Base-by-base conservation (phyloP, 2,329 filamentous ascomycete species). In the Pseudogymnoascus sp. region DNA sequence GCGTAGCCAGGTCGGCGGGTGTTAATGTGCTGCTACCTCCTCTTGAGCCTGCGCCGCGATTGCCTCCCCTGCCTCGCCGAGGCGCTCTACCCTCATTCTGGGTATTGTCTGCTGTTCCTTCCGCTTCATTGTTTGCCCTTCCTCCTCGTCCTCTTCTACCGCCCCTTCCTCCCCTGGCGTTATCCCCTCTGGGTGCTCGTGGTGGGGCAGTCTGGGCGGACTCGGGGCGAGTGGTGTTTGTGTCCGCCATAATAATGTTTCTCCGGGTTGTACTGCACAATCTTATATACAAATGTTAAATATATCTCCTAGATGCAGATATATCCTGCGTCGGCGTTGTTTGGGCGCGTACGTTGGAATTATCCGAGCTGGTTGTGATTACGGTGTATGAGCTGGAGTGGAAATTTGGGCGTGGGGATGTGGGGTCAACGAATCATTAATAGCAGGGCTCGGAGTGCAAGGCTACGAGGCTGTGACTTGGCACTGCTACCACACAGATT, bases 91-190 rank as follows among this genome's bases (percentile, higher is more conserved):
- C 59, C 13, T 60, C 63, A 38, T 33, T 55, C 5, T 35, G 35
- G 33, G 56, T 58, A 58, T 57, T 58, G 26, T 39, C 35, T 23
- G 33, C 18, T 48, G 63, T 15, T 23, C 58, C 58, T 38, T 63
- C 64, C 28, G 33, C 21, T 9, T 33, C 30, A 28, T 35, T 38
- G 33, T 38, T 59, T 39, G 35, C 8, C 13, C 63, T 68, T 48
- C 68, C 63, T 18, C 72, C 71, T 58, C 69, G 65, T 58, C 71
- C 74, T 66, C 75, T 69, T 18, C 73, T 71, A 57, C 71, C 70
- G 19, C 71, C 68, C 62, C 72, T 70, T 52, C 73, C 72, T 39
- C 74, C 72, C 37, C 73, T 70, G 56, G 69, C 68, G 7, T 70
- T 66, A 56, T 71, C 67, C 30, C 69, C 67, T 52, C 70, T 65